A percentile compares a stretch with the other conserved stretches of the same genome.
These are phyloP conservation scores for Pythium volutum DNA, from an alignment of 352 stramenopile genomes.

Conservation along the genomic window DNA sequence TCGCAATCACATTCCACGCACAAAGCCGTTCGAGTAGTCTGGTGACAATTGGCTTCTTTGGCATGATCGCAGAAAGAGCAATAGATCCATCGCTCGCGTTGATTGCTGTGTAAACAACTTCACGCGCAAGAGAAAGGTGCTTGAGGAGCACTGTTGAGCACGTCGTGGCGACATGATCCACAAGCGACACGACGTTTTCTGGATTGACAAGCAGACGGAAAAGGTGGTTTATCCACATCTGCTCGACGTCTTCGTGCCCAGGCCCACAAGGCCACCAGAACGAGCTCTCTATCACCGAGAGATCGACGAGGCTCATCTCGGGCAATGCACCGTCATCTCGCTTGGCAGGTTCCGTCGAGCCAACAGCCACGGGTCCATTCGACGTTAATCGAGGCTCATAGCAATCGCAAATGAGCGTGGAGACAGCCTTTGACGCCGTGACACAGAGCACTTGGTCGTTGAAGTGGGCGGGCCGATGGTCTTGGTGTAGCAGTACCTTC, in stretches of 20 bases:
- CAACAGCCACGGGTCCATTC: slow-evolving; percentile 12
- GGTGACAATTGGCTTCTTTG: slow-evolving; percentile 52
- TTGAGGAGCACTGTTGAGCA: slow-evolving; percentile 75
- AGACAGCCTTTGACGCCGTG: slow-evolving; percentile 51
- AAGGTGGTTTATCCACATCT: slow-evolving; percentile 71
- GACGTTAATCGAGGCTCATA: slow-evolving; percentile 53
- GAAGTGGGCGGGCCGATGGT: slow-evolving; percentile 47
- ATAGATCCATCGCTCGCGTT: neutral
- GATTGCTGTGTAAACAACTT: slow-evolving; percentile 56
- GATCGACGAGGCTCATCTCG: slow-evolving; percentile 67
- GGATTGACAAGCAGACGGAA: slow-evolving; percentile 65
- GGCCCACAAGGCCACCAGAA: slow-evolving; percentile 78
- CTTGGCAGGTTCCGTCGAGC: slow-evolving; percentile 17
- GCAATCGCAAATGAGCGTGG: slow-evolving; percentile 70
- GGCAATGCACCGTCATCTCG: slow-evolving; percentile 71
- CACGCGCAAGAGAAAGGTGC: slow-evolving; percentile 72
- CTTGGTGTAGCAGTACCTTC: slow-evolving; percentile 51
- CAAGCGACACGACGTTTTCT: slow-evolving; percentile 51
- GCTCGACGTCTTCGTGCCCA: slow-evolving; percentile 29
- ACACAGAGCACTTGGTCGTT: slow-evolving; percentile 47
- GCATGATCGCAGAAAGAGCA: slow-evolving; percentile 1
- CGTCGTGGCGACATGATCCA: slow-evolving; percentile 75
- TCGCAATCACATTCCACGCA: slow-evolving; percentile 49
- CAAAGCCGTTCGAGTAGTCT: slow-evolving; percentile 61
- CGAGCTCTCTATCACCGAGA: slow-evolving; percentile 67